These are phyloP conservation scores for Debaryomyces prosopidis DNA, from an alignment of 805 yeast genomes.

Conservation along the genomic window DNA sequence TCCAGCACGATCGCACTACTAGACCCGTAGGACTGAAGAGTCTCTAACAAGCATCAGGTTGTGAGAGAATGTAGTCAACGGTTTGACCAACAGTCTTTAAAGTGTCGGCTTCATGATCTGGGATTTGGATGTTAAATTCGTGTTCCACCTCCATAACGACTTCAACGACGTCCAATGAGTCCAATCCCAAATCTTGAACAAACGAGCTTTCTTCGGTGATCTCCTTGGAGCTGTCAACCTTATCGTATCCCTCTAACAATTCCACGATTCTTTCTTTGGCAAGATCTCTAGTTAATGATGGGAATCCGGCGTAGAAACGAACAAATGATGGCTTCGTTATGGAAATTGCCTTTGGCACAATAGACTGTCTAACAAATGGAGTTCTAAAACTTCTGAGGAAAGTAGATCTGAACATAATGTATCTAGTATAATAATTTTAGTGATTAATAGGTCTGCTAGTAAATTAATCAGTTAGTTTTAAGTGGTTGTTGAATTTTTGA, in stretches of 20 bases:
- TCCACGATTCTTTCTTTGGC: slow-evolving; percentile 63
- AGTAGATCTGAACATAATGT: slow-evolving; percentile 33
- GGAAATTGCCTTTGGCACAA: slow-evolving; percentile 5
- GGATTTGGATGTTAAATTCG: slow-evolving; percentile 48
- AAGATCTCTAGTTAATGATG: slow-evolving; percentile 61
- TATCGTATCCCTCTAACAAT: slow-evolving; percentile 64
- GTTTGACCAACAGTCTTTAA: slow-evolving; percentile 49
- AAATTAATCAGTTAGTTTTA: slow-evolving; percentile 4
- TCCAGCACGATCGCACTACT: background rate
- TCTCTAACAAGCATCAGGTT: slow-evolving; percentile 43
- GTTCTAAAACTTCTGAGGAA: slow-evolving; percentile 26
- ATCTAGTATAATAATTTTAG: no score
- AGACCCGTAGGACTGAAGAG: no score
- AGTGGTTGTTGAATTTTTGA: slow-evolving; percentile 6
- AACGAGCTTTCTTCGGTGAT: slow-evolving; percentile 37
- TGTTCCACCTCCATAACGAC: slow-evolving; percentile 49
- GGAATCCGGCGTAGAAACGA: slow-evolving; percentile 55
- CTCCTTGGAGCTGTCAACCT: slow-evolving; percentile 42
- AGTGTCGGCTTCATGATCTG: slow-evolving; percentile 47
- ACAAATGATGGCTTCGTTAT: slow-evolving; percentile 11
- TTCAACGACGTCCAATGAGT: slow-evolving; percentile 48
- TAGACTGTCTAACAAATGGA: slow-evolving; percentile 11
- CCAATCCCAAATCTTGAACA: slow-evolving; percentile 45
- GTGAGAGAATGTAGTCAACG: slow-evolving; percentile 41
- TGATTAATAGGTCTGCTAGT: background rate